A percentile compares a stretch with the other conserved stretches of the same genome.
These are phyloP conservation scores for Ceratocystis diversiconidia DNA, from an alignment of 2,329 filamentous ascomycete genomes.

Conservation along the genomic window DNA sequence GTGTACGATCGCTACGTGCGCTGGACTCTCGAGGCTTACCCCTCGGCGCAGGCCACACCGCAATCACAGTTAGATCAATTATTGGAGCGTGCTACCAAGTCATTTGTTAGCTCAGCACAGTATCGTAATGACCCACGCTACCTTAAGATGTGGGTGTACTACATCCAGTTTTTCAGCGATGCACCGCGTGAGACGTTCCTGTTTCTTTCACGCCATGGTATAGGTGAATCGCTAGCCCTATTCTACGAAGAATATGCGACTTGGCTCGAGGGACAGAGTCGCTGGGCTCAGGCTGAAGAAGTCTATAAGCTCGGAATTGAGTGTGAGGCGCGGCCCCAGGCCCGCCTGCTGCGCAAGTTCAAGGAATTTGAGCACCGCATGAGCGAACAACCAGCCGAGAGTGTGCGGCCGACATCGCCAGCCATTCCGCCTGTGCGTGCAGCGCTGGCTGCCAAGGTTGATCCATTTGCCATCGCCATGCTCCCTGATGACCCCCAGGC, in stretches of 20 bases:
- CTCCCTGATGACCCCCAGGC: slow-evolving; percentile 53
- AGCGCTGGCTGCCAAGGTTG: slow-evolving; percentile 69
- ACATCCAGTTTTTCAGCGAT: slow-evolving; percentile 85
- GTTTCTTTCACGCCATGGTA: slow-evolving; percentile 74
- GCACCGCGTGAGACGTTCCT: slow-evolving; percentile 85
- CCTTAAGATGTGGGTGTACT: slow-evolving; percentile 83
- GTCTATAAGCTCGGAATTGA: slow-evolving; percentile 85
- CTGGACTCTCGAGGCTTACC: slow-evolving; percentile 92
- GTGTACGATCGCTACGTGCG: slow-evolving; percentile 93
- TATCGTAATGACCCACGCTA: slow-evolving; percentile 96
- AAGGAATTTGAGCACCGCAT: slow-evolving; percentile 74
- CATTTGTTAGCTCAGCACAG: slow-evolving; percentile 69
- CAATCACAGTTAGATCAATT: slow-evolving; percentile 81
- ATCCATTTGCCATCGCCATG: slow-evolving; percentile 56
- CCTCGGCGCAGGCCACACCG: slow-evolving; percentile 78
- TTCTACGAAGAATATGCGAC: slow-evolving; percentile 96
- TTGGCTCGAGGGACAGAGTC: slow-evolving; percentile 71
- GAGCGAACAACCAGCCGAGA: slow-evolving; percentile 46
- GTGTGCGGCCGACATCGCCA: slow-evolving; percentile 59
- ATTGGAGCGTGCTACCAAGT: slow-evolving; percentile 82
- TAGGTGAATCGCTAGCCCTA: slow-evolving; percentile 74
- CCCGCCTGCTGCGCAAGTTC: slow-evolving; percentile 76
- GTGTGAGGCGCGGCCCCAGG: slow-evolving; percentile 66
- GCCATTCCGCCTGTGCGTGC: slow-evolving; percentile 72
- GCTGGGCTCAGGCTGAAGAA: slow-evolving; percentile 86